Conservation (phyloP, 2,329 filamentous ascomycete genomes). For the Xylaria sp. region DNA sequence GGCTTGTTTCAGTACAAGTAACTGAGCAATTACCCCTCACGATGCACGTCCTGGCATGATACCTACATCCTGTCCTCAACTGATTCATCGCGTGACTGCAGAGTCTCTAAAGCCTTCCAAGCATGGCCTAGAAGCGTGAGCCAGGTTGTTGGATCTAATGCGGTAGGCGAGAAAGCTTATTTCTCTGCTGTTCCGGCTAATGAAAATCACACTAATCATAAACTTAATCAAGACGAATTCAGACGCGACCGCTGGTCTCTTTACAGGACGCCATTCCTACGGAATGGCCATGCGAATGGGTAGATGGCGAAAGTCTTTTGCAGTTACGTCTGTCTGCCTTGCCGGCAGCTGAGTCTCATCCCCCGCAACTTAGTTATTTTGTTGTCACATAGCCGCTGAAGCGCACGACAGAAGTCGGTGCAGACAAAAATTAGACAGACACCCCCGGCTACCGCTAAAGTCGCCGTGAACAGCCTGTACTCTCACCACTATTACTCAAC, state of each 20-base stretch:
- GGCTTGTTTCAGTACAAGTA: not conserved
- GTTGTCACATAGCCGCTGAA: not conserved
- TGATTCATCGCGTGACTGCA: not conserved
- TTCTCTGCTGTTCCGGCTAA: not conserved
- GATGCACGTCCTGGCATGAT: not conserved
- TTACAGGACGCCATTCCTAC: not conserved
- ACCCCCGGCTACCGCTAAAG: too few species aligned
- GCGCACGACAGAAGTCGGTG: too few species aligned
- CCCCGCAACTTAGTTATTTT: not conserved
- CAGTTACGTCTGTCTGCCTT: not conserved
- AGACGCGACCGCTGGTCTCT: not conserved
- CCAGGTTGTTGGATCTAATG: slow-evolving; percentile 1
- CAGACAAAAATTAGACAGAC: too few species aligned
- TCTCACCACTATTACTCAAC: too few species aligned
- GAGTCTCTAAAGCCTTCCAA: not conserved
- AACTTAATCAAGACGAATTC: not conserved
- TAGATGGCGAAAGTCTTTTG: not conserved
- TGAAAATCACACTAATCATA: not conserved
- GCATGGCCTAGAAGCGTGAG: not conserved
- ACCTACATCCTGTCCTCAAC: not conserved
- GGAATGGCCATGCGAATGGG: not conserved
- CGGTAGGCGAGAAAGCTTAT: not conserved
- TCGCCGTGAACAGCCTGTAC: too few species aligned
- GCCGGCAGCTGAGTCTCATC: not conserved
- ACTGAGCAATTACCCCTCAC: not conserved